Percentiles rank a stretch among this genome's conserved stretches.
Evolutionary conservation across 495 filamentous ascomycete genomes (phyloP).

Genomic region (Aspergillus olivimuriae): DNA sequence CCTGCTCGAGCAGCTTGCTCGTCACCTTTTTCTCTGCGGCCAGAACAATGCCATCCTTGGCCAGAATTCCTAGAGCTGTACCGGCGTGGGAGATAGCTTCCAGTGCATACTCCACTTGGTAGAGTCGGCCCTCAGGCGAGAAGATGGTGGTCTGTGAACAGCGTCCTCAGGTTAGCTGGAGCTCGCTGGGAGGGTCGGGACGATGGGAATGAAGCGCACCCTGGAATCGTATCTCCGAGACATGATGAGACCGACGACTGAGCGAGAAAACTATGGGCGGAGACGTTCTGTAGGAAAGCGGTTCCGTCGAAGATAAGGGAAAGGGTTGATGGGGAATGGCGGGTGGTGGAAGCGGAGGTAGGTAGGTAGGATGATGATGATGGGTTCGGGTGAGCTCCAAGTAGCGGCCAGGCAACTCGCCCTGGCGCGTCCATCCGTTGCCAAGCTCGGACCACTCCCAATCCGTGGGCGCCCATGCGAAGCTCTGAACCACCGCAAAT

Average conservation of each 20-base stretch:
- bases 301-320: constrained; percentile 2
- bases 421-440: constrained; percentile 40
- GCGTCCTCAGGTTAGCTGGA: constrained; percentile 44
- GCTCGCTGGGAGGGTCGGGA: constrained; percentile 24
- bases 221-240: constrained; percentile 97
- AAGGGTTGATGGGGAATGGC: constrained; percentile 16
- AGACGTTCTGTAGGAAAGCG: background rate
- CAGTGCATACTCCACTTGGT: constrained; percentile 98
- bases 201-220: constrained; percentile 45
- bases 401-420: constrained; percentile 36
- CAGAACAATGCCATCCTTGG: constrained; percentile 96
- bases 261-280: constrained; percentile 7
- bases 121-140: constrained; percentile 95
- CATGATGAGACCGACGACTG: constrained; percentile 51
- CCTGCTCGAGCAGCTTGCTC: constrained; percentile 97
- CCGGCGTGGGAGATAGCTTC: constrained; percentile 98
- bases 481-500: constrained; percentile 14
- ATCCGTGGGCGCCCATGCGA: constrained; percentile 16
- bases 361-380: constrained; percentile 23
- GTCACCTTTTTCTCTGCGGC: constrained; percentile 99
- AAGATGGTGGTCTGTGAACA: constrained; percentile 89
- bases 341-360: constrained; percentile 17
- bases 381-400: constrained; percentile 24
- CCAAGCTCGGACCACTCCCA: constrained; percentile 43
- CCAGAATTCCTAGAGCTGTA: constrained; percentile 91